A percentile compares a stretch with the other conserved stretches of the same genome.
Conservation (phyloP, 805 yeast species). For the Candida loeiensis region DNA sequence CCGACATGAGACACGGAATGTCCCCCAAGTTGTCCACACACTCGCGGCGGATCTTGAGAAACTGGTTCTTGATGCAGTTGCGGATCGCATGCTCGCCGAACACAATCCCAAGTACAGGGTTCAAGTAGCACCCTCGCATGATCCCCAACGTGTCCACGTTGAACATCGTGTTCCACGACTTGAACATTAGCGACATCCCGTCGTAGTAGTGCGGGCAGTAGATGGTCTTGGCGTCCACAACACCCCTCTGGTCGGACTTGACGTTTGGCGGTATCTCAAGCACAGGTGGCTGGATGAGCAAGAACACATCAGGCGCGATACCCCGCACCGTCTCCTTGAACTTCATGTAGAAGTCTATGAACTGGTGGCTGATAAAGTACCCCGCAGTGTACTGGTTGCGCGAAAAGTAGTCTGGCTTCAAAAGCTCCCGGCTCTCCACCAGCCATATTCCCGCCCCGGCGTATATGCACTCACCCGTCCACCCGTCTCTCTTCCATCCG, state of each 20-base stretch:
- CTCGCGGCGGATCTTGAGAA: constrained; percentile 64
- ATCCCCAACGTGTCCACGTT: constrained; percentile 90
- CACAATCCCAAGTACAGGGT: constrained; percentile 72
- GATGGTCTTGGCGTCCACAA: constrained; percentile 63
- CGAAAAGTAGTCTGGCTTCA: neutral
- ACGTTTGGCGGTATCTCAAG: constrained; percentile 71
- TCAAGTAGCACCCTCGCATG: constrained; percentile 69
- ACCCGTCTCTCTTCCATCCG: constrained; percentile 64
- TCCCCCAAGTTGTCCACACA: constrained; percentile 58
- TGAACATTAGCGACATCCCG: constrained; percentile 89
- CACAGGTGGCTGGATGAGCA: constrained; percentile 80
- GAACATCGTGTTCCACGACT: constrained; percentile 77
- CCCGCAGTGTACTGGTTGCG: neutral
- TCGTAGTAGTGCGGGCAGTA: constrained; percentile 92
- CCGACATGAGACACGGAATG: constrained; percentile 79
- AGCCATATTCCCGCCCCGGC: constrained; percentile 77
- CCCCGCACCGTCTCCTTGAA: constrained; percentile 50
- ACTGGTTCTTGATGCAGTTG: constrained; percentile 65
- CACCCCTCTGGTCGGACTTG: constrained; percentile 40
- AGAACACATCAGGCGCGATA: constrained; percentile 42
- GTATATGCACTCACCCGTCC: constrained; percentile 82
- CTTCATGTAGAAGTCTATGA: constrained; percentile 55
- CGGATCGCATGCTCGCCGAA: constrained; percentile 80
- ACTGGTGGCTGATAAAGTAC: constrained; percentile 61
- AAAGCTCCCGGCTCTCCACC: neutral